Evolutionary conservation across 1,284 basidiomycete species (phyloP).

Genomic region (Tranzscheliella williamsii): DNA sequence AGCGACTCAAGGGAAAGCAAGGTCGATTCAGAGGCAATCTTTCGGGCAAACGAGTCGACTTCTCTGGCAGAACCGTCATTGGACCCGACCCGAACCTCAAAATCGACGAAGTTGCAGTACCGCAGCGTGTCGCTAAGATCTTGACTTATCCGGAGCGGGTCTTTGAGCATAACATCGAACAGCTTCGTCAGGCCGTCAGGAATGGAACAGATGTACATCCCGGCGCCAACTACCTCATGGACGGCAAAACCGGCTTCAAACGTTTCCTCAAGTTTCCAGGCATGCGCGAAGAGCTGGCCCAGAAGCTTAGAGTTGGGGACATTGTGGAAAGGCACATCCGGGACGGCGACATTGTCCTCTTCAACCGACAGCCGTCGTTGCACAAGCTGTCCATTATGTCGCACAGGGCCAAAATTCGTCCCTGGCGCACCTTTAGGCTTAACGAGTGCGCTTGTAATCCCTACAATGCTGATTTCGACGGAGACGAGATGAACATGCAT

Average conservation of each 20-base stretch:
- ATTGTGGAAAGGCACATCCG: slow-evolving; percentile 90
- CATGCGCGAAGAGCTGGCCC: slow-evolving; percentile 65
- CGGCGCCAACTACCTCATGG: slow-evolving; percentile 82
- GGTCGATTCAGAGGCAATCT: slow-evolving; percentile 98
- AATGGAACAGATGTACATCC: slow-evolving; percentile 93
- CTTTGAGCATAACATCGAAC: slow-evolving; percentile 85
- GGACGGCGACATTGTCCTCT: slow-evolving; percentile 95
- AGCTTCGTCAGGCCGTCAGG: slow-evolving; percentile 75
- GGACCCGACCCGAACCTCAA: slow-evolving; percentile 96
- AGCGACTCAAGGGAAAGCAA: slow-evolving; percentile 97
- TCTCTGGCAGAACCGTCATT: slow-evolving; percentile 97
- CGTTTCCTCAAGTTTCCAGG: slow-evolving; percentile 62
- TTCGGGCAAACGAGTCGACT: slow-evolving; percentile 98
- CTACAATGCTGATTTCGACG: slow-evolving; percentile 99
- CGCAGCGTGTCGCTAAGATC: slow-evolving; percentile 92
- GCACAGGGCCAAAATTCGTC: slow-evolving; percentile 91
- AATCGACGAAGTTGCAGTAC: slow-evolving; percentile 84
- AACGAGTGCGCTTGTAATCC: slow-evolving; percentile 99
- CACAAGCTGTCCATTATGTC: slow-evolving; percentile 86
- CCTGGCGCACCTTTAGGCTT: slow-evolving; percentile 94
- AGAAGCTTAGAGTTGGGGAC: slow-evolving; percentile 79
- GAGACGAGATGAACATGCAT: slow-evolving; percentile 99
- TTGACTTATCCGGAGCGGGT: slow-evolving; percentile 96
- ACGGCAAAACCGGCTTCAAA: slow-evolving; percentile 77
- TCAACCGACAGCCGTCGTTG: slow-evolving; percentile 97